phyloP scores from a whole-genome alignment of 2,329 filamentous ascomycete species.

The Byssochlamys sp. region DNA sequence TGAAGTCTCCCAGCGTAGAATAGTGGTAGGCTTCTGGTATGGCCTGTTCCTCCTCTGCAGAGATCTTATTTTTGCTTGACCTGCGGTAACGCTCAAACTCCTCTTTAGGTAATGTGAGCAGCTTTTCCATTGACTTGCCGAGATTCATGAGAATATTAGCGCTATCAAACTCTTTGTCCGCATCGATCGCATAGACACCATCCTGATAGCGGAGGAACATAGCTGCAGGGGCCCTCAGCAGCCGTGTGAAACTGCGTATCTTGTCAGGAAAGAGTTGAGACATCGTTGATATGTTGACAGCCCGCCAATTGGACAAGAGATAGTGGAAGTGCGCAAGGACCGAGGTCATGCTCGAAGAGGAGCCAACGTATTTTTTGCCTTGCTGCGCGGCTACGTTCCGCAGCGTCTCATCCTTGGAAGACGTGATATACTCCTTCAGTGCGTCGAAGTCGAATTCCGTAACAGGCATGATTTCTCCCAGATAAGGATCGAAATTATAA shows the following conservation, averaged over 20 bases:
- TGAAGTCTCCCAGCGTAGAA: slow-evolving; percentile 71
- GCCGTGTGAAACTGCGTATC: slow-evolving; percentile 57
- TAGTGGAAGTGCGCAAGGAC: slow-evolving; percentile 86
- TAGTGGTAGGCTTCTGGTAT: slow-evolving; percentile 78
- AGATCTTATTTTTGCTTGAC: slow-evolving; percentile 56
- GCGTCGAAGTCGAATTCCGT: slow-evolving; percentile 85
- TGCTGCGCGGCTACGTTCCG: slow-evolving; percentile 57
- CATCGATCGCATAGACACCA: slow-evolving; percentile 86
- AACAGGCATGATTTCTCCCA: slow-evolving; percentile 86
- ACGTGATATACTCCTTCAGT: slow-evolving; percentile 78
- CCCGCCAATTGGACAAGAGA: slow-evolving; percentile 73
- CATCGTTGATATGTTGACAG: slow-evolving; percentile 56
- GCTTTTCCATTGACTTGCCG: slow-evolving; percentile 92
- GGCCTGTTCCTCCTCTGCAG: slow-evolving; percentile 57
- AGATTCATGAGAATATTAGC: slow-evolving; percentile 83
- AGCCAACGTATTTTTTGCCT: slow-evolving; percentile 76
- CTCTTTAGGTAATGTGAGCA: slow-evolving; percentile 71
- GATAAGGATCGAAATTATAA: slow-evolving; percentile 94
- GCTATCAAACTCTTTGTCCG: slow-evolving; percentile 81
- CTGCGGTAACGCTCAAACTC: slow-evolving; percentile 79
- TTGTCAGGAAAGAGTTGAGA: slow-evolving; percentile 58
- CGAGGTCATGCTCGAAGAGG: slow-evolving; percentile 91
- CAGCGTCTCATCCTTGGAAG: slow-evolving; percentile 69
- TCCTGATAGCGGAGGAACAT: slow-evolving; percentile 75
- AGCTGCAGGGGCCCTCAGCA: slow-evolving; percentile 64